Percentiles rank a stretch among this genome's conserved stretches.
Conservation (phyloP, 2,329 filamentous ascomycete species). For the Fusarium coffeatum region DNA sequence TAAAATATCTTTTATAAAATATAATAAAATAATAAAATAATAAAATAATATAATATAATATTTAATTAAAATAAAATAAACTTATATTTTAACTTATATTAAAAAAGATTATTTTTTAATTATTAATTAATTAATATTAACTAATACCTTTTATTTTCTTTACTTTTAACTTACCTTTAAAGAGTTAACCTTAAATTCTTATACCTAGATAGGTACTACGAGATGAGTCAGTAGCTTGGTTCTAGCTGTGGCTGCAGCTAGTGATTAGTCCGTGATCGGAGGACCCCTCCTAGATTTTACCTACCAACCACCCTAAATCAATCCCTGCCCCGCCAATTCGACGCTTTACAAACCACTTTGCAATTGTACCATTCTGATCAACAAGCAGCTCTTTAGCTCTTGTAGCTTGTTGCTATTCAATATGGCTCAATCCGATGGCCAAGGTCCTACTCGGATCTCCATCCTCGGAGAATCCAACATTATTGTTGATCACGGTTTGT, state of each 20-base stretch:
- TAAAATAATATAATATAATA: too few relatives aligned
- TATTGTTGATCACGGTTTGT: slow-evolving; percentile 90
- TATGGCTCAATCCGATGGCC: slow-evolving; percentile 45
- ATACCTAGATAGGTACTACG: too few relatives aligned
- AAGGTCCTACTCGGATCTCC: slow-evolving; percentile 70
- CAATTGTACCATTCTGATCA: slow-evolving; percentile 12
- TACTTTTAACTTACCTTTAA: too few relatives aligned
- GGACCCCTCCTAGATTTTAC: slow-evolving; percentile 32
- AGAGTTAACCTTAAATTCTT: too few relatives aligned
- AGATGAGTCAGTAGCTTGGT: background rate
- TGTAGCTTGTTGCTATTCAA: slow-evolving; percentile 20
- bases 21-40: too few relatives aligned
- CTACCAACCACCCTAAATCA: slow-evolving; percentile 12
- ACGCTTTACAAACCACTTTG: background rate
- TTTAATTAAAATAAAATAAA: too few relatives aligned
- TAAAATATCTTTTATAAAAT: too few relatives aligned
- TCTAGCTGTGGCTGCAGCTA: background rate
- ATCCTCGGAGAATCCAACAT: slow-evolving; percentile 93
- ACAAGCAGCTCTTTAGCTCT: slow-evolving; percentile 12
- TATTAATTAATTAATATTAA: too few relatives aligned
- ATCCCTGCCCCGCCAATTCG: slow-evolving; percentile 18
- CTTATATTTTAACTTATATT: too few relatives aligned
- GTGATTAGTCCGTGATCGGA: slow-evolving; percentile 28
- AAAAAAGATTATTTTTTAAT: too few relatives aligned
- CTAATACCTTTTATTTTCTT: too few relatives aligned